Evolutionary conservation across 2,329 filamentous ascomycete genomes (phyloP).

Genomic region (Fusarium sublunatum): DNA sequence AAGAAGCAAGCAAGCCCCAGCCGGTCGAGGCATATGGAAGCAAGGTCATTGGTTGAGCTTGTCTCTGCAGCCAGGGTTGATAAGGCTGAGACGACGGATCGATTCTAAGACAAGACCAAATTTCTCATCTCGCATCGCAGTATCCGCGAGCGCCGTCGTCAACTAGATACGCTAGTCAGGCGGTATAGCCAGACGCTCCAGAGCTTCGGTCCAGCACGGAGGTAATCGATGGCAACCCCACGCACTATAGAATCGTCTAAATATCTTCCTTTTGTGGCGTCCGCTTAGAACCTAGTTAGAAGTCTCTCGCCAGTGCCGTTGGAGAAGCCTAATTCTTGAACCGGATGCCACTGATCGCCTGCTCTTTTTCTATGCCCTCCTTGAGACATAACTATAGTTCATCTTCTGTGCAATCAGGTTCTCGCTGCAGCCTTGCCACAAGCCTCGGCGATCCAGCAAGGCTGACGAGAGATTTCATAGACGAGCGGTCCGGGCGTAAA

Average conservation of each 20-base stretch:
- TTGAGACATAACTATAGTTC: neutral
- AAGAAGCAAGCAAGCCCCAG: conserved; percentile 35
- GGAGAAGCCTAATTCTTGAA: conserved; percentile 1
- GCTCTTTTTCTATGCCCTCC: conserved; percentile 11
- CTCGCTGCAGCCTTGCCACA: conserved; percentile 25
- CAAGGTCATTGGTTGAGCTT: conserved; percentile 11
- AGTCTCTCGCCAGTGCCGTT: conserved; percentile 19
- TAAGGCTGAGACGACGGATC: conserved; percentile 45
- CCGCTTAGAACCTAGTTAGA: conserved; percentile 22
- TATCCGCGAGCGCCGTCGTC: conserved; percentile 16
- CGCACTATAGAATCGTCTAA: conserved; percentile 2
- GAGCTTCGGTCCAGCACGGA: conserved; percentile 3
- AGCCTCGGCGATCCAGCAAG: conserved; percentile 10
- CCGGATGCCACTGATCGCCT: conserved; percentile 11
- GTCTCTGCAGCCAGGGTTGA: conserved; percentile 30
- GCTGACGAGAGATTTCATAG: conserved; percentile 23
- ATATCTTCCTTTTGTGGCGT: conserved; percentile 27
- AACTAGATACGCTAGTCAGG: conserved; percentile 4
- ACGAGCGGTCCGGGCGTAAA: conserved; percentile 30
- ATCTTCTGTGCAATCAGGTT: conserved; percentile 2
- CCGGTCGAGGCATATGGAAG: conserved; percentile 4
- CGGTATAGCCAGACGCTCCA: conserved; percentile 7
- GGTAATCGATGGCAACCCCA: conserved; percentile 5
- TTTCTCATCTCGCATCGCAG: conserved; percentile 24
- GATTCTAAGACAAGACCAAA: conserved; percentile 28